Conservation (phyloP, 2,329 filamentous ascomycete genomes). For the Fusarium incarnatum region DNA sequence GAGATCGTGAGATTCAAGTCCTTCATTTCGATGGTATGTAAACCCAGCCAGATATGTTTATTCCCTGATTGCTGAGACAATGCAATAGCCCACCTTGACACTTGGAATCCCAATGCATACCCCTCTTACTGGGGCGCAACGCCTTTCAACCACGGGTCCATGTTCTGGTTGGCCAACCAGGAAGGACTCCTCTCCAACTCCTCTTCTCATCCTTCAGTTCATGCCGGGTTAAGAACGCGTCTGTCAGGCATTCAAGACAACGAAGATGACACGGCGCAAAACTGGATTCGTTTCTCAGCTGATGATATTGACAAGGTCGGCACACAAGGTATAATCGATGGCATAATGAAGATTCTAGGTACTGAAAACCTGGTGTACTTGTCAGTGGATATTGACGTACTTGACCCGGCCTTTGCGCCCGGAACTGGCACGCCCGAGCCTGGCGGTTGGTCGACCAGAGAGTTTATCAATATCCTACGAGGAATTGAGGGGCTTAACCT, state of each 20-base stretch:
- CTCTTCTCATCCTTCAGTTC: slow-evolving; percentile 77
- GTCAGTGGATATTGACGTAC: slow-evolving; percentile 83
- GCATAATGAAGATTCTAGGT: slow-evolving; percentile 78
- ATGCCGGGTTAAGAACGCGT: slow-evolving; percentile 84
- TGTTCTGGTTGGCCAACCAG: slow-evolving; percentile 89
- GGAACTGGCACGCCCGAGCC: slow-evolving; percentile 91
- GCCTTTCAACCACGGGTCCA: slow-evolving; percentile 86
- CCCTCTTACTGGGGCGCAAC: slow-evolving; percentile 75
- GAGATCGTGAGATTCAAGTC: slow-evolving; percentile 69
- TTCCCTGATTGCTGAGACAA: not conserved
- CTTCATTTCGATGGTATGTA: slow-evolving; percentile 73
- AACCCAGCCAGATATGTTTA: not conserved
- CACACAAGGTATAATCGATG: slow-evolving; percentile 73
- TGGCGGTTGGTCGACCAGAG: slow-evolving; percentile 90
- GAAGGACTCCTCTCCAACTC: slow-evolving; percentile 82
- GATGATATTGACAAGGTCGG: slow-evolving; percentile 91
- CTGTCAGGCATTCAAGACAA: slow-evolving; percentile 77
- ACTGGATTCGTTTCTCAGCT: slow-evolving; percentile 80
- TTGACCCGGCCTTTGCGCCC: slow-evolving; percentile 76
- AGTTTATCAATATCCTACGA: slow-evolving; percentile 84
- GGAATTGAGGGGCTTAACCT: slow-evolving; percentile 86
- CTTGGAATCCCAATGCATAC: slow-evolving; percentile 86
- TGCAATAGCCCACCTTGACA: slow-evolving; percentile 75
- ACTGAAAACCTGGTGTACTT: slow-evolving; percentile 84
- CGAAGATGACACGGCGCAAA: slow-evolving; percentile 78